These are phyloP conservation scores for Cynanchum wilfordii DNA, from an alignment of 257 asterid species.

Conservation along the genomic window DNA sequence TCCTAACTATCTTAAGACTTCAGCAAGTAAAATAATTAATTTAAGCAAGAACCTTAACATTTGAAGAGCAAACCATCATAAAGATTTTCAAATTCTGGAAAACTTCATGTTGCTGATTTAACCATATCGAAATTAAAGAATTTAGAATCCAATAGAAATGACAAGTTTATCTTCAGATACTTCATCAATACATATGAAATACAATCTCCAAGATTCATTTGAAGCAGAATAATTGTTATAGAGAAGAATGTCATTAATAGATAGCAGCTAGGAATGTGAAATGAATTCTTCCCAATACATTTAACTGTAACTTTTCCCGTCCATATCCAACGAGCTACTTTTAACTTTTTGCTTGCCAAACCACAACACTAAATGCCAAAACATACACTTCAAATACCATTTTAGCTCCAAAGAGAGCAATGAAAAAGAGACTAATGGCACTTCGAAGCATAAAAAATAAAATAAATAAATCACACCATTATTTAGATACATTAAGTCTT, in stretches of 20 bases:
- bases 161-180: not conserved
- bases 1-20: not conserved
- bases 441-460: not conserved
- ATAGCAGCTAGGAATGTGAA: not conserved
- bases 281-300: not conserved
- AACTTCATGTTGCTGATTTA: not conserved
- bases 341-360: not conserved
- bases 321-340: not conserved
- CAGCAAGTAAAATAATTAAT: not conserved
- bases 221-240: not conserved
- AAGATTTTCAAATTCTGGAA: not conserved
- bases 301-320: not conserved
- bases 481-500: conserved; percentile 26
- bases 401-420: not conserved
- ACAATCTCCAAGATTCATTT: not conserved
- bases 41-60: not conserved
- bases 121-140: not conserved
- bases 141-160: not conserved
- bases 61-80: not conserved
- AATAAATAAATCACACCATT: not conserved
- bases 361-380: not conserved
- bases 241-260: not conserved
- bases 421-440: not conserved
- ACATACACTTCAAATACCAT: not conserved
- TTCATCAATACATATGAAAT: not conserved